Evolutionary conservation across 352 stramenopile species (phyloP), one percentile per base, ranked within the genome.

Genomic region (Globisporangium orthogonon): DNA sequence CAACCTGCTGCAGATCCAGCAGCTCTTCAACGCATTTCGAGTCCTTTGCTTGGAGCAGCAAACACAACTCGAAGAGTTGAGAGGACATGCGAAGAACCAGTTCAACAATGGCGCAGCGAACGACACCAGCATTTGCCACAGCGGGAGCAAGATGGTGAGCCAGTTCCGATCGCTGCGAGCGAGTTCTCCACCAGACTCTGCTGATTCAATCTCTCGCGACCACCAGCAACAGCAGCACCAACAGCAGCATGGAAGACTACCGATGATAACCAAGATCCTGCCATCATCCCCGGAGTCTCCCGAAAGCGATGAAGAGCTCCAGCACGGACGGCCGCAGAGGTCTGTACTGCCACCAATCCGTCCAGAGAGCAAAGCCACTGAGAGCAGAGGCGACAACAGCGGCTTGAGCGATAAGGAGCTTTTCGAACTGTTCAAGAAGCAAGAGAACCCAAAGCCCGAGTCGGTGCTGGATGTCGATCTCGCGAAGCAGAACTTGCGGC

Each of bases 401-500:
- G 45, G 14, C 11, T 35, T 62, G 55, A 76, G 52, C 39, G 73
- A 87, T 46, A 86, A 87, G 53, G 67, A 82, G 50, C 66, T 87
- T 11, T 83, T 79, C 39, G 65, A 80, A n/a, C 48, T 52, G 28
- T 88, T 88, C 57, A 78, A 74, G 55, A 49, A 66, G 7, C 53
- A 58, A 6, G 46, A 72, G 44, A 50, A 61, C 35, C 69, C 70
- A 3, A 61, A 63, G 15, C 65, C 72, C 6, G 77, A 85, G 56
- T 74, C 75, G 3, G 40, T 84, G n/a, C 62, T 70, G 14, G 75
- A 87, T 39, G 57, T 87, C 14, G 77, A 88, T 2, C 63, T 77
- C 46, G 70, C 80, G 41, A 88, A 88, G 54, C 65, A 70, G 43
- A 90, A 87, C 43, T 64, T 88, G 15, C 67, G 70, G 23, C 60